phyloP scores from a whole-genome alignment of 257 asterid genomes.

The Plantago major region DNA sequence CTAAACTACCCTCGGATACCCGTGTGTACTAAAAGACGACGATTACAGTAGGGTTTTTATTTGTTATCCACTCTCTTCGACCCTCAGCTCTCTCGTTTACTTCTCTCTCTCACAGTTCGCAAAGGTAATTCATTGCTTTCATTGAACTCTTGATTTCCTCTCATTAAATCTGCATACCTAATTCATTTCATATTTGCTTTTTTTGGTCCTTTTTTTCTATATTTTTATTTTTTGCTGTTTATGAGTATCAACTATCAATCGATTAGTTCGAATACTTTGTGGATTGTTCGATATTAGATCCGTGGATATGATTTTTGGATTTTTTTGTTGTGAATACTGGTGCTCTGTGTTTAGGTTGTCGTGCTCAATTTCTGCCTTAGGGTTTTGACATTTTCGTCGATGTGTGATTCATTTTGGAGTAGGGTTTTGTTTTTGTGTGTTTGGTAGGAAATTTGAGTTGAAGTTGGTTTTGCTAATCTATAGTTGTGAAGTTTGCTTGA shows the following conservation, averaged over 20 bases:
- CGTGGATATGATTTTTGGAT: background rate
- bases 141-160: too few relatives aligned
- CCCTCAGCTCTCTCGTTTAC: constrained; percentile 8
- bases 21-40: constrained; percentile 9
- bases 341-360: background rate
- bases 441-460: background rate
- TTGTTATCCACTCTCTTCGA: constrained; percentile 16
- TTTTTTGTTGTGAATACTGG: background rate
- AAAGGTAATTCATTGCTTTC: constrained; percentile 22
- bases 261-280: background rate
- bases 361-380: background rate
- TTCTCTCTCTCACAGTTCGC: constrained; percentile 19
- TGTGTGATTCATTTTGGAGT: background rate
- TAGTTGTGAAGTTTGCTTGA: too few relatives aligned
- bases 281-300: background rate
- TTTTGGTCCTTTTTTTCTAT: background rate
- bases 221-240: background rate
- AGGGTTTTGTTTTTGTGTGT: background rate
- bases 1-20: constrained; percentile 8
- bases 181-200: background rate
- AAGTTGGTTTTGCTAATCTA: background rate
- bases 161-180: background rate
- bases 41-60: constrained; percentile 19
- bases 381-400: background rate
- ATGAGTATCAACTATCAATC: background rate